phyloP scores from a whole-genome alignment of 768 basidiomycete genomes.

The Lactarius trivialis region DNA sequence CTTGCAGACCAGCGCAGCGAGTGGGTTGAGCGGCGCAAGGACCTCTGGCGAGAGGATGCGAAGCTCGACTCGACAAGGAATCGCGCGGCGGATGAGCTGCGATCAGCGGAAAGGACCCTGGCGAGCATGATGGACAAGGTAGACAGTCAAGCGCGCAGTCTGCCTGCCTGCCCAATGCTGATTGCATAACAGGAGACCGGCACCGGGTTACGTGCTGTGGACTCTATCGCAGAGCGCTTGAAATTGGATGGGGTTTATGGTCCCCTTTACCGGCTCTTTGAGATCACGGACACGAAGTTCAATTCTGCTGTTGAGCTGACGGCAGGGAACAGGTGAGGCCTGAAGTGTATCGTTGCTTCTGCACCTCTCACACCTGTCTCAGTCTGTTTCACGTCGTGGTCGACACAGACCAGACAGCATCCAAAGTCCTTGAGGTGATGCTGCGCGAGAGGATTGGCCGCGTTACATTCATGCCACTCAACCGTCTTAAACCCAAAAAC shows the following conservation, averaged over 20 bases:
- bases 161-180: not conserved
- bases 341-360: not conserved
- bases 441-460: slow-evolving; percentile 88
- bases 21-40: slow-evolving; percentile 77
- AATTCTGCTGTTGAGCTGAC: slow-evolving; percentile 92
- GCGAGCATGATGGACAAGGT: slow-evolving; percentile 97
- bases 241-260: slow-evolving; percentile 84
- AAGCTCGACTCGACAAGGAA: slow-evolving; percentile 73
- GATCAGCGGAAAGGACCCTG: slow-evolving; percentile 69
- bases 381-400: slow-evolving; percentile 98
- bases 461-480: slow-evolving; percentile 97
- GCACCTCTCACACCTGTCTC: slow-evolving; percentile 5
- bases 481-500: slow-evolving; percentile 79
- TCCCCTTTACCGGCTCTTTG: slow-evolving; percentile 89
- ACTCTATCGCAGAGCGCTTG: slow-evolving; percentile 72
- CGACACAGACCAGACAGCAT: slow-evolving; percentile 91
- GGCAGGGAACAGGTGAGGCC: slow-evolving; percentile 80
- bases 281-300: slow-evolving; percentile 81
- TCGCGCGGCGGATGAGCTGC: slow-evolving; percentile 74
- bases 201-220: slow-evolving; percentile 78
- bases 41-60: slow-evolving; percentile 91
- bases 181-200: slow-evolving; percentile 71
- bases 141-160: slow-evolving; percentile 10
- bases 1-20: slow-evolving; percentile 66
- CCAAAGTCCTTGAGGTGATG: slow-evolving; percentile 89